These are phyloP conservation scores for Akanthomyces uredinophilus DNA, from an alignment of 2,329 filamentous ascomycete genomes.

Conservation along the genomic window DNA sequence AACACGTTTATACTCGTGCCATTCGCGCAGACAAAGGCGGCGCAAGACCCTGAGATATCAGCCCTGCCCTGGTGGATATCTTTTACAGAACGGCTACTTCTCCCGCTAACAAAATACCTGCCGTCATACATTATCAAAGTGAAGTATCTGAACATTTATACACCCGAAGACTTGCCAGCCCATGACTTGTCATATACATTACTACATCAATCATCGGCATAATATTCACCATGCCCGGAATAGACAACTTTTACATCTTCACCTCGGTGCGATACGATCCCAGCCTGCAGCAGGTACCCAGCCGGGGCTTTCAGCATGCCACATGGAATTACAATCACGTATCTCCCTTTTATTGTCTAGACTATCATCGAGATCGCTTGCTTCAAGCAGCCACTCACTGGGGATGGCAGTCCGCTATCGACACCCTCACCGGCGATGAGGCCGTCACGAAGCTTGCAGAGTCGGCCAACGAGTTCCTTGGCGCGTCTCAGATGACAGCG, in stretches of 20 bases:
- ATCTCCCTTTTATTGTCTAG: slow-evolving; percentile 73
- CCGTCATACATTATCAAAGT: slow-evolving; percentile 4
- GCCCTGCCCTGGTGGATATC: neutral
- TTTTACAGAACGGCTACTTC: neutral
- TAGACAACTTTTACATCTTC: slow-evolving; percentile 54
- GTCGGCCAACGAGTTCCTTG: slow-evolving; percentile 32
- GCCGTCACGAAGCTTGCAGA: slow-evolving; percentile 39
- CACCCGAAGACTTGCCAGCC: no score
- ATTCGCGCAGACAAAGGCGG: neutral
- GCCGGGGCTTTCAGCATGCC: slow-evolving; percentile 33
- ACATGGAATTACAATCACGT: slow-evolving; percentile 48
- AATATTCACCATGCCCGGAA: slow-evolving; percentile 26
- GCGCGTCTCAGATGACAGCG: slow-evolving; percentile 28
- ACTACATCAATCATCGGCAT: neutral
- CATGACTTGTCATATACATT: neutral
- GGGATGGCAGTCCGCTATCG: slow-evolving; percentile 45
- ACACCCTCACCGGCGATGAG: slow-evolving; percentile 37
- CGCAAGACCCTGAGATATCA: no score
- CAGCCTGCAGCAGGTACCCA: slow-evolving; percentile 41
- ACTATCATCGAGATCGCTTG: slow-evolving; percentile 73
- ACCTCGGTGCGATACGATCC: slow-evolving; percentile 70
- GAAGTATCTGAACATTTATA: neutral
- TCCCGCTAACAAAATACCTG: neutral
- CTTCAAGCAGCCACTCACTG: slow-evolving; percentile 57
- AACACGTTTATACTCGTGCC: neutral